phyloP scores from a whole-genome alignment of 495 filamentous ascomycete species.

The Astrothelium macrocarpum region DNA sequence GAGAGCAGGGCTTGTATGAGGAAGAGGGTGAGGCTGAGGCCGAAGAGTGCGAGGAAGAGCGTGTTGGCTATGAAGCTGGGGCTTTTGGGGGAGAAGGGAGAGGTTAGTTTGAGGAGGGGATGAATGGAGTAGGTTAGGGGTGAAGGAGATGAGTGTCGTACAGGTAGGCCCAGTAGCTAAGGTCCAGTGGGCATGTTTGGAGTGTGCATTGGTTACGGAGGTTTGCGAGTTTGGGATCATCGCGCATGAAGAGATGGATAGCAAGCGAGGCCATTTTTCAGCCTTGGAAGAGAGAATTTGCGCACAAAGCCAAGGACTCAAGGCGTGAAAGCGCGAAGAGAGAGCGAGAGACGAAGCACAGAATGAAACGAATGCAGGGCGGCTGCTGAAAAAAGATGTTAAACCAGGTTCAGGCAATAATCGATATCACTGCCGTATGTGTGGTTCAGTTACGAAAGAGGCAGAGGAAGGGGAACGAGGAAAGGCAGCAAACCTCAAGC shows the following conservation, averaged over 20 bases:
- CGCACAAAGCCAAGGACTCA: neutral
- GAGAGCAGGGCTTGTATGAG: constrained; percentile 14
- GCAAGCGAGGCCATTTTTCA: neutral
- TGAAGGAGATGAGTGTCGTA: neutral
- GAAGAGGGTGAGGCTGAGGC: constrained; percentile 16
- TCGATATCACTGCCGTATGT: too few species aligned
- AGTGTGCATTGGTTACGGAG: constrained; percentile 23
- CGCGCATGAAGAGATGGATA: neutral
- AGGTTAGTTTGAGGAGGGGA: neutral
- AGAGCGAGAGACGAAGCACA: neutral
- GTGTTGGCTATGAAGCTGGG: constrained; percentile 16
- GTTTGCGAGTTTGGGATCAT: neutral
- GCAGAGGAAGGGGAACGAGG: too few species aligned
- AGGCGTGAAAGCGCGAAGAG: neutral
- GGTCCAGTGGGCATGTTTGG: constrained; percentile 19
- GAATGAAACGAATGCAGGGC: too few species aligned
- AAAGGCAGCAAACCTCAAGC: neutral
- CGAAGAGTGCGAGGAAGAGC: constrained; percentile 19
- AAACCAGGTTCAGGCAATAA: too few species aligned
- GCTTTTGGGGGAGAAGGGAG: constrained; percentile 13
- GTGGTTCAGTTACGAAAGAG: neutral
- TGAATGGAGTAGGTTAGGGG: neutral
- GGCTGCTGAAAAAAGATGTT: too few species aligned
- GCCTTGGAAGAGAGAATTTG: neutral
- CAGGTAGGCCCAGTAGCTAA: constrained; percentile 26